phyloP scores from a whole-genome alignment of 176 grass and related monocot species.

The Bromus sterilis region DNA sequence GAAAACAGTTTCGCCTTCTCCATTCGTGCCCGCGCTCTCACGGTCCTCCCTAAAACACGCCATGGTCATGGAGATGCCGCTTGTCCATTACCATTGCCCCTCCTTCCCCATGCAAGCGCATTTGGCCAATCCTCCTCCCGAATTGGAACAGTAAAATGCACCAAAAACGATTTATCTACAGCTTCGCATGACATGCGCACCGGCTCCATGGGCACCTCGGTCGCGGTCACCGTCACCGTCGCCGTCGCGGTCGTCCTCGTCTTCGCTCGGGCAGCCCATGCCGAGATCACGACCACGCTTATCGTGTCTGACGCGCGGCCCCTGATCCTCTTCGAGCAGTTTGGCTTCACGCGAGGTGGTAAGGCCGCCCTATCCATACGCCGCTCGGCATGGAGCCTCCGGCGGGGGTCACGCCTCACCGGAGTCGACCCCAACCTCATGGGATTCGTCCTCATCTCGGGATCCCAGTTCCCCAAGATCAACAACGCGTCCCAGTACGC shows the following conservation, averaged over 20 bases:
- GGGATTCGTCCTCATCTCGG: conserved; percentile 63
- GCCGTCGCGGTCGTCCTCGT: not conserved
- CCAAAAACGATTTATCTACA: not conserved
- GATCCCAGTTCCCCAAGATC: conserved; percentile 18
- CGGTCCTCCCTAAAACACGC: conserved; percentile 47
- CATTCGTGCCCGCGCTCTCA: not conserved
- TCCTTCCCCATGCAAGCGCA: not conserved
- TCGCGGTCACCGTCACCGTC: not conserved
- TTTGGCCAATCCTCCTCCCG: not conserved
- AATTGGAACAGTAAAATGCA: not conserved
- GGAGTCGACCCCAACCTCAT: conserved; percentile 30
- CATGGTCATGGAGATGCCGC: conserved; percentile 23
- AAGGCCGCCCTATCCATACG: conserved; percentile 36
- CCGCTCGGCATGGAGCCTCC: conserved; percentile 26
- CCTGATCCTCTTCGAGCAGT: conserved; percentile 67
- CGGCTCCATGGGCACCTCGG: conserved; percentile 26
- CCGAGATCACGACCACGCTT: conserved; percentile 40
- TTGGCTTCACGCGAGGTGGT: conserved; percentile 48
- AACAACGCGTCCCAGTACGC: conserved; percentile 40
- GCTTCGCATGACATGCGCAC: conserved; percentile 4
- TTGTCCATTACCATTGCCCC: not conserved
- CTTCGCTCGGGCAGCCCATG: not conserved
- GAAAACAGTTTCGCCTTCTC: not conserved
- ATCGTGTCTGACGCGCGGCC: conserved; percentile 37
- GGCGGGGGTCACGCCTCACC: not conserved